Base-by-base conservation (phyloP, 2,329 filamentous ascomycete species). In the Curvularia spicifera region DNA sequence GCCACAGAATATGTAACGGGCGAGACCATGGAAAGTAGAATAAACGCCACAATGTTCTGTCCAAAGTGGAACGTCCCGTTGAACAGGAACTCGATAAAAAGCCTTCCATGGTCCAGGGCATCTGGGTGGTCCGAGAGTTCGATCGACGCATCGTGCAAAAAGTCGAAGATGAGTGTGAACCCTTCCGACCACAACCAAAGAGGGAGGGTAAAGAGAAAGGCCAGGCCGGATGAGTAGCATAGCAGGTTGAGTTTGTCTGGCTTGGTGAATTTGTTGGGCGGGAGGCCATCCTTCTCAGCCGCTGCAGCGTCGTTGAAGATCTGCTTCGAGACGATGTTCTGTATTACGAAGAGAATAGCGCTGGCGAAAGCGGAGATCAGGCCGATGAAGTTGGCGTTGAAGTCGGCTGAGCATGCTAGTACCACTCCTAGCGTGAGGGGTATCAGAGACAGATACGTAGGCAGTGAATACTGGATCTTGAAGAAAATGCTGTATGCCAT, bases 251-350 rank as follows among this genome's bases (percentile, higher is more conserved):
- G 86, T 79, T 99, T 99, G 80, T 99, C 95, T 18, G 97, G 85
- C 78, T 97, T 98, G 61, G 88, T 87, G 43, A 87, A 85, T 54
- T 85, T 84, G 12, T 83, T 78, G 3, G 72, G 73, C 0, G 84
- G 83, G 33, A 82, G 77, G 2, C 82, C 79, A 53, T 97, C 91
- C 7, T 88, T 87, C 78, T 97, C 94, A 2, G 91, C 91, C 57
- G 88, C 88, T 6, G 92, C 89, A 6, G 91, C 92, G 73, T 97
- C 93, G 76, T 97, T 99, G 82, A 99, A 99, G 9, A 99, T 87
- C 65, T 92, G 91, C 79, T 99, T 99, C 20, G 94, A 98, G 66
- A 97, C 96, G 56, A 99, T 99, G 74, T 99, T 99, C 74, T 99
- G 95, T 0, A 93, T 95, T 35, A 99, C 95, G 73, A 99, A 99